A percentile compares a stretch with the other conserved stretches of the same genome.
These are phyloP conservation scores for Globisporangium nagaii DNA, from an alignment of 352 stramenopile genomes.

Conservation along the genomic window DNA sequence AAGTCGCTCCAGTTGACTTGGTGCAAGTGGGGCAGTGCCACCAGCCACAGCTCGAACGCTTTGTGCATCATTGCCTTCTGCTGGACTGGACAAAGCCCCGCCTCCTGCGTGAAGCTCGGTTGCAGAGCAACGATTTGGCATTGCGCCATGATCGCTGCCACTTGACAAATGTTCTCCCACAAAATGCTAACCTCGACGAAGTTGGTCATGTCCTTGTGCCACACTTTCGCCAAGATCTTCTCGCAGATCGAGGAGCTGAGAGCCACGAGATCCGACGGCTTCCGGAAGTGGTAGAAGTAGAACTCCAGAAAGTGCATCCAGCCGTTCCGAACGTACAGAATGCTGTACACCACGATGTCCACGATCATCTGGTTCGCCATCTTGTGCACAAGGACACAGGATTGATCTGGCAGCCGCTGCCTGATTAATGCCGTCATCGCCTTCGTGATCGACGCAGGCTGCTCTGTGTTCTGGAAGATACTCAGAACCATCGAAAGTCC, in stretches of 20 bases:
- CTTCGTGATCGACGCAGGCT: slow-evolving; percentile 31
- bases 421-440: slow-evolving; percentile 51
- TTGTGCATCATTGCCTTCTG: slow-evolving; percentile 34
- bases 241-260: slow-evolving; percentile 41
- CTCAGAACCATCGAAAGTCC: slow-evolving; percentile 58
- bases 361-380: slow-evolving; percentile 57
- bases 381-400: slow-evolving; percentile 30
- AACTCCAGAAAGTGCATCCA: slow-evolving; percentile 82
- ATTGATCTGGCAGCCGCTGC: slow-evolving; percentile 41
- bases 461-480: slow-evolving; percentile 39
- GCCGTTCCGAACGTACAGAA: slow-evolving; percentile 66
- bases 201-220: slow-evolving; percentile 13
- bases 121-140: slow-evolving; percentile 20
- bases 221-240: slow-evolving; percentile 24
- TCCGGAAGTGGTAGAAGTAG: slow-evolving; percentile 53
- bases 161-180: slow-evolving; percentile 80
- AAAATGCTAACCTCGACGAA: slow-evolving; percentile 30
- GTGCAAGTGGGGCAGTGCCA: slow-evolving; percentile 46
- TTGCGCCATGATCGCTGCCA: slow-evolving; percentile 53
- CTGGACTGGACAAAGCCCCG: slow-evolving; percentile 30
- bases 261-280: slow-evolving; percentile 36
- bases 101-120: slow-evolving; percentile 15
- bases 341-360: slow-evolving; percentile 65
- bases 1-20: slow-evolving; percentile 59
- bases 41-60: slow-evolving; percentile 57